These are phyloP conservation scores for Lumnitzera littorea DNA, from an alignment of 345 rosid species.

Conservation along the genomic window DNA sequence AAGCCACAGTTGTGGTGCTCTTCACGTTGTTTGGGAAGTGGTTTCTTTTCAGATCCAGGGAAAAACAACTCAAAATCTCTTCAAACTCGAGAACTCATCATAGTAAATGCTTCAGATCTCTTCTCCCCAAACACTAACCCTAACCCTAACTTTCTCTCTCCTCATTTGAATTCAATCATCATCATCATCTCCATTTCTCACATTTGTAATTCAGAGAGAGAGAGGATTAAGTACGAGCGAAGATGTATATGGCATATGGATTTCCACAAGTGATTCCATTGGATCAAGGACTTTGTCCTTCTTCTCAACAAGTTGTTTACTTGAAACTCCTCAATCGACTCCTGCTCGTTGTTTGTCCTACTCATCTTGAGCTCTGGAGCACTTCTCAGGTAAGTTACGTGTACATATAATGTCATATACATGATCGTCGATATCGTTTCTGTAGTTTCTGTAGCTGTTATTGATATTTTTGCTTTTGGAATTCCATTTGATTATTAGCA, in stretches of 20 bases:
- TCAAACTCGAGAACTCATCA: background rate
- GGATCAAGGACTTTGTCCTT: constrained; percentile 50
- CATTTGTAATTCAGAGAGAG: no score
- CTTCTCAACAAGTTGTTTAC: constrained; percentile 68
- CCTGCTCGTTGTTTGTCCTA: constrained; percentile 69
- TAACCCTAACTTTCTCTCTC: background rate
- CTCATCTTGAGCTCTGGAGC: constrained; percentile 89
- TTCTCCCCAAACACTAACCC: background rate
- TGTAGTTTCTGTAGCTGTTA: constrained; percentile 9
- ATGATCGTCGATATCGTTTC: constrained; percentile 5
- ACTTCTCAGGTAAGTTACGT: constrained; percentile 9
- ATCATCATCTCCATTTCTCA: no score
- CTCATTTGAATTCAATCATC: no score
- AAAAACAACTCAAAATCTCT: background rate
- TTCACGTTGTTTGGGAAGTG: background rate
- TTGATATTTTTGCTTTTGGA: background rate
- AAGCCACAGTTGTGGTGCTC: background rate
- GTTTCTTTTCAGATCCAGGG: constrained; percentile 1
- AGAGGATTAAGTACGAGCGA: background rate
- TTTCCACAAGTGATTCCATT: constrained; percentile 98
- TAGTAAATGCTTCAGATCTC: constrained; percentile 12
- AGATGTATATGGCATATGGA: constrained; percentile 97
- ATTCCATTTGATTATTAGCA: constrained; percentile 30
- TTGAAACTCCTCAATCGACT: constrained; percentile 58
- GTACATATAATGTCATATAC: constrained; percentile 1